These are phyloP conservation scores for Phytophthora citricola DNA, from an alignment of 352 stramenopile species.

Conservation along the genomic window DNA sequence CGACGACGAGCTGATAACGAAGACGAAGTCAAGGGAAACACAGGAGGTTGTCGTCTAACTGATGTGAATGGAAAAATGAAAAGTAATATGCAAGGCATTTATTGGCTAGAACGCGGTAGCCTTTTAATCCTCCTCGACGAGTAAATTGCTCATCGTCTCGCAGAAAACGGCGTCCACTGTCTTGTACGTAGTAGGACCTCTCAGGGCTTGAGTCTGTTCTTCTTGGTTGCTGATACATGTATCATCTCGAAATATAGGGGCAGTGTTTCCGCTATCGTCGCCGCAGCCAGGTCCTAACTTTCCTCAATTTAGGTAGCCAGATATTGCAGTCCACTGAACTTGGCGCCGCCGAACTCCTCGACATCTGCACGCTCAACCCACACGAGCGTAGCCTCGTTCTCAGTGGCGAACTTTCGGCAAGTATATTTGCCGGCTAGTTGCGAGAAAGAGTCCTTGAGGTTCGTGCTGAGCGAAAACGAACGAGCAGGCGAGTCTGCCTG, in stretches of 20 bases:
- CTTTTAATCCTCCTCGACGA: constrained; percentile 6
- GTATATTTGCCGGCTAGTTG: constrained; percentile 3
- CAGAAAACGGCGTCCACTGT: background rate
- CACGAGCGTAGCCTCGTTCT: constrained; percentile 39
- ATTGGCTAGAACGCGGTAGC: background rate
- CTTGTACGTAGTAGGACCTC: background rate
- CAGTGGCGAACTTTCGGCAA: constrained; percentile 45
- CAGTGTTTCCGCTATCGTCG: background rate
- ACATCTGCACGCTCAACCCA: constrained; percentile 37
- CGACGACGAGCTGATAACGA: constrained; percentile 3
- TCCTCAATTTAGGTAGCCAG: background rate
- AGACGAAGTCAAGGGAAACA: too few species aligned
- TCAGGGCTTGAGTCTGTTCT: background rate
- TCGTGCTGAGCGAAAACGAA: background rate
- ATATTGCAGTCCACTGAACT: background rate
- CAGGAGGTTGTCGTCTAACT: background rate
- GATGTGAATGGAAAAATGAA: background rate
- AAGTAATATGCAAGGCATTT: too few species aligned
- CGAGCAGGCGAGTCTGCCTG: constrained; percentile 6
- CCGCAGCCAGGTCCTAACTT: background rate
- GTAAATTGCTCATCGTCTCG: constrained; percentile 2
- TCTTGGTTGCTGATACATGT: background rate
- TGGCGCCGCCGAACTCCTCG: background rate
- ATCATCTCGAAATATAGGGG: background rate
- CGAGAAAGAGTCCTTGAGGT: constrained; percentile 1